A percentile compares a stretch with the other conserved stretches of the same genome.
phyloP scores from a whole-genome alignment of 2,329 filamentous ascomycete genomes.

The Annulohypoxylon truncatum region DNA sequence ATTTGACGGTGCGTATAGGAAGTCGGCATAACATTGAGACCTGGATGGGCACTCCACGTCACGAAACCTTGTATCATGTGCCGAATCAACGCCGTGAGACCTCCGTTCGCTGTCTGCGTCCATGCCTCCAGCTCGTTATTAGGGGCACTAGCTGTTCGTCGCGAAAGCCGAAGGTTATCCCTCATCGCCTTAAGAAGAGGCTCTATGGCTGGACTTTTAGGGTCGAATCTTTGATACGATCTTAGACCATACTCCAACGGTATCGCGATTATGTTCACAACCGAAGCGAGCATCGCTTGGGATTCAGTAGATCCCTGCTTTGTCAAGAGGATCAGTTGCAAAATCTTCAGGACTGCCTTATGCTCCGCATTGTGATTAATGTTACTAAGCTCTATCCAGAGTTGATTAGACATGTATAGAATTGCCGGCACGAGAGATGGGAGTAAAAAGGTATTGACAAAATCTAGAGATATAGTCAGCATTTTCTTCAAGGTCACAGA shows the following conservation, averaged over 20 bases:
- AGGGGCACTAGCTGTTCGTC: slow-evolving; percentile 71
- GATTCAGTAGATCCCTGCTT: slow-evolving; percentile 78
- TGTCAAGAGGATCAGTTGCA: slow-evolving; percentile 78
- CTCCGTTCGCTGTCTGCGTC: slow-evolving; percentile 67
- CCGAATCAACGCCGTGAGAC: slow-evolving; percentile 68
- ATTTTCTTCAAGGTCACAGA: slow-evolving; percentile 21
- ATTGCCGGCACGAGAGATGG: slow-evolving; percentile 81
- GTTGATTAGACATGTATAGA: slow-evolving; percentile 75
- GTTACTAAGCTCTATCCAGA: slow-evolving; percentile 70
- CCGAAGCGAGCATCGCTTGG: slow-evolving; percentile 74
- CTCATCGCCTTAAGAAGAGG: slow-evolving; percentile 75
- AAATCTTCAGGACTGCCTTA: slow-evolving; percentile 75
- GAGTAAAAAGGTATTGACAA: slow-evolving; percentile 83
- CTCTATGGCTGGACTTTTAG: slow-evolving; percentile 75
- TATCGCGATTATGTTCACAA: slow-evolving; percentile 77
- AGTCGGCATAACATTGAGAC: slow-evolving; percentile 66
- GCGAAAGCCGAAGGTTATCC: slow-evolving; percentile 66
- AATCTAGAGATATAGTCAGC: slow-evolving; percentile 60
- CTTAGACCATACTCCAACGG: slow-evolving; percentile 75
- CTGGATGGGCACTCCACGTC: slow-evolving; percentile 72
- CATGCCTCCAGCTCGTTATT: slow-evolving; percentile 76
- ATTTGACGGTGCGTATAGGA: slow-evolving; percentile 80
- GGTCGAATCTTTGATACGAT: slow-evolving; percentile 73
- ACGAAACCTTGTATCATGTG: slow-evolving; percentile 72
- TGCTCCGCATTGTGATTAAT: slow-evolving; percentile 63